Conservation (phyloP, 2,329 filamentous ascomycete genomes). For the Beauveria asiatica region DNA sequence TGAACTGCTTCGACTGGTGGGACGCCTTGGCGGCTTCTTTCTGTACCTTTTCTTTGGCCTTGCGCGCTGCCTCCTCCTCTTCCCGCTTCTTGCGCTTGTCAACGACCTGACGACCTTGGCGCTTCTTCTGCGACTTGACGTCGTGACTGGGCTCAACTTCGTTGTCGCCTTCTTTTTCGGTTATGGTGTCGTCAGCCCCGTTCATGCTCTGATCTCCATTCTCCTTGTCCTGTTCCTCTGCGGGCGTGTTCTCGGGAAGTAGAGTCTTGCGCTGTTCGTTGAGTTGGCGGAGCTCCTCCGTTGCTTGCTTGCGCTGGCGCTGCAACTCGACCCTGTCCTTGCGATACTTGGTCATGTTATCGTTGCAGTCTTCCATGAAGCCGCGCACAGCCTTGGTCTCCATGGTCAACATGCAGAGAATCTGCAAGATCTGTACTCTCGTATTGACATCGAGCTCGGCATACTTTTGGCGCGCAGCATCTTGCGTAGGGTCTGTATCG, state of each 20-base stretch:
- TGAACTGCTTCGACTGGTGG: slow-evolving; percentile 77
- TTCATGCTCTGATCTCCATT: slow-evolving; percentile 54
- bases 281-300: slow-evolving; percentile 61
- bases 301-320: slow-evolving; percentile 60
- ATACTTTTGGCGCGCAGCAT: slow-evolving; percentile 68
- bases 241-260: slow-evolving; percentile 63
- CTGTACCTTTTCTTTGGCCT: slow-evolving; percentile 64
- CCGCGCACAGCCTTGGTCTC: slow-evolving; percentile 79
- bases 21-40: slow-evolving; percentile 54
- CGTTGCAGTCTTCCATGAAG: slow-evolving; percentile 86
- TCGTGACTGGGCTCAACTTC: slow-evolving; percentile 63
- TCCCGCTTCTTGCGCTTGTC: slow-evolving; percentile 74
- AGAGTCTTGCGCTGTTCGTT: slow-evolving; percentile 67
- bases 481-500: slow-evolving; percentile 62
- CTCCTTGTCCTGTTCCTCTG: slow-evolving; percentile 39
- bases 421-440: slow-evolving; percentile 71
- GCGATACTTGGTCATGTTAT: slow-evolving; percentile 87
- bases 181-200: slow-evolving; percentile 52
- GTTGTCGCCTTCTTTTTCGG: slow-evolving; percentile 40
- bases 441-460: slow-evolving; percentile 71
- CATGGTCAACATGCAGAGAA: slow-evolving; percentile 76
- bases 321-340: slow-evolving; percentile 96
- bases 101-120: slow-evolving; percentile 45
- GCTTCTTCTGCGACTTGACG: slow-evolving; percentile 45
- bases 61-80: slow-evolving; percentile 63